phyloP scores from a whole-genome alignment of 1,284 basidiomycete species.

The Rhodotorula sp. region DNA sequence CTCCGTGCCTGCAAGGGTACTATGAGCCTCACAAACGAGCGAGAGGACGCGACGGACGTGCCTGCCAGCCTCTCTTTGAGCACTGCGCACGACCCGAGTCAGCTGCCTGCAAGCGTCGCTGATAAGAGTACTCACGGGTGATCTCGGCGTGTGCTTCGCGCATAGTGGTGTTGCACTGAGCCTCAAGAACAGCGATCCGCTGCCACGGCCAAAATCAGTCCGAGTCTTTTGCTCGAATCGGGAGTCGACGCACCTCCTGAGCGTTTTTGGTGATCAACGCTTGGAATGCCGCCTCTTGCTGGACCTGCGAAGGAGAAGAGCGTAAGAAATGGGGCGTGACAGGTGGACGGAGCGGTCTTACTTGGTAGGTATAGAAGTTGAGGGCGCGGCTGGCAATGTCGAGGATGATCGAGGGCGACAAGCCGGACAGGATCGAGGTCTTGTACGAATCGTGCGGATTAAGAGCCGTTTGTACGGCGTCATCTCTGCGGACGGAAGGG shows the following conservation, averaged over 20 bases:
- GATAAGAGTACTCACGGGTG: slow-evolving; percentile 58
- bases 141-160: slow-evolving; percentile 70
- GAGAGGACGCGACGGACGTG: not conserved
- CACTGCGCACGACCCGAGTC: not conserved
- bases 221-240: too few relatives aligned
- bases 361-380: slow-evolving; percentile 36
- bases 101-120: not conserved
- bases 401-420: slow-evolving; percentile 65
- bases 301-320: not conserved
- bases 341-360: not conserved
- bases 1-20: slow-evolving; percentile 64
- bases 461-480: slow-evolving; percentile 59
- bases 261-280: slow-evolving; percentile 27
- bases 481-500: slow-evolving; percentile 59
- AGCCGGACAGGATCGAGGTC: slow-evolving; percentile 55
- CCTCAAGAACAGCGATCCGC: slow-evolving; percentile 25
- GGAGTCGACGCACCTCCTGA: slow-evolving; percentile 17
- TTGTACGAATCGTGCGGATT: slow-evolving; percentile 31
- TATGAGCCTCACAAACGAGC: slow-evolving; percentile 43
- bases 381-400: slow-evolving; percentile 37
- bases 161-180: slow-evolving; percentile 18
- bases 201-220: not conserved
- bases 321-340: not conserved
- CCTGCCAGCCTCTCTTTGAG: not conserved
- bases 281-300: slow-evolving; percentile 32